Evolutionary conservation across 768 basidiomycete species (phyloP), one percentile per base, ranked within the genome.

Genomic region (Podaxis carcinomalis): DNA sequence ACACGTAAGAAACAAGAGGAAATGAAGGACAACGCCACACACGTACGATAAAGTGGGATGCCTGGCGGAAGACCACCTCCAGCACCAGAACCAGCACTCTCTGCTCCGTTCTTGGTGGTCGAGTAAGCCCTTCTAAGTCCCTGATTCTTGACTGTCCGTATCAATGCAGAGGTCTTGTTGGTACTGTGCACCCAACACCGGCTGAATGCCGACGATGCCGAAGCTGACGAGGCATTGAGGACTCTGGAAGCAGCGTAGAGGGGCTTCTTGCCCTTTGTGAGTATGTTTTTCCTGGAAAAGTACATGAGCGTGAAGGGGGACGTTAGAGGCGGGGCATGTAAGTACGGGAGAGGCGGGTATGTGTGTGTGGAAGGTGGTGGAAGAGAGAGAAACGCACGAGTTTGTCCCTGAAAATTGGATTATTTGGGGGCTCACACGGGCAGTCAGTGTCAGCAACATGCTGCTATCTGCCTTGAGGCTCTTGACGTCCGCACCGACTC

Each of bases 211-310:
- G 78, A 78, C 49, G 81, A 77, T 4, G 81, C 81, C 9, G 78
- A 70, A 56, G 80, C 70, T 63, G 74, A 76, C 51, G 83, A 77
- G 54, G 79, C 75, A 71, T 81, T 82, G 62, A 83, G 67, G 67
- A 85, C 80, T 71, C 77, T 68, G 55, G 84, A 82, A 6, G 84
- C 85, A n/a, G 78, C 83, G 63, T 81, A 81, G 28, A 87, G 69
- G 35, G 86, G 84, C 66, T 76, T 78, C 66, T 77, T 80, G 62
- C 83, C 80, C 67, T 81, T 82, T 27, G 77, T 78, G 42, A 83
- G 66, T 66, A 82, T 71, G n/a, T 67, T 73, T 64, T 83, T 80
- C 69, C 80, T 81, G 63, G 81, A 83, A 68, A 82, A 79, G 58
- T 78, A 70, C 80, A 82, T 82, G 55, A 67, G 64, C 60, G 50